Conservation (phyloP, 2,329 filamentous ascomycete species). For the Zarea fungicola region DNA sequence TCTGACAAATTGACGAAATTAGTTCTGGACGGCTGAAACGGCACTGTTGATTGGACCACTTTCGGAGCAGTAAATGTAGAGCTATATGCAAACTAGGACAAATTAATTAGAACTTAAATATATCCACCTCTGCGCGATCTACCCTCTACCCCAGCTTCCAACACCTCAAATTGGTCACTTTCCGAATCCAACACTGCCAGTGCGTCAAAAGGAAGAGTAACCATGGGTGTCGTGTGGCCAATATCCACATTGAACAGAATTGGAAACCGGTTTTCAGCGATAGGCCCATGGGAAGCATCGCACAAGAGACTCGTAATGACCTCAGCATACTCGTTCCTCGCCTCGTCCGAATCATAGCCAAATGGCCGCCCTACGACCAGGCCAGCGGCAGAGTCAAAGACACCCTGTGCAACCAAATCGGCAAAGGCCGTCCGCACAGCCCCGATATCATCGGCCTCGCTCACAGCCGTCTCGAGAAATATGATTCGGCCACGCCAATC, state of each 20-base stretch:
- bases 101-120: too few relatives aligned
- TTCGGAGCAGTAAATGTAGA: too few relatives aligned
- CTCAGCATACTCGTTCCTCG: conserved; percentile 23
- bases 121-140: too few relatives aligned
- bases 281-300: conserved; percentile 20
- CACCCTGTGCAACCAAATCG: conserved; percentile 36
- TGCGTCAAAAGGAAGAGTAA: conserved; percentile 36
- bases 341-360: conserved; percentile 31
- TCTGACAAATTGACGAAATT: too few relatives aligned
- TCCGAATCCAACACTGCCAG: conserved; percentile 34
- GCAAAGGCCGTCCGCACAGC: conserved; percentile 31
- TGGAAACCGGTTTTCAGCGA: conserved; percentile 30
- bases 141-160: conserved; percentile 18
- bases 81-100: too few relatives aligned
- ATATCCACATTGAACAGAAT: conserved; percentile 39
- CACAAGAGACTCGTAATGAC: conserved; percentile 31
- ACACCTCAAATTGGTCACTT: conserved; percentile 29
- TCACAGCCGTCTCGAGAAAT: conserved; percentile 36
- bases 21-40: too few relatives aligned
- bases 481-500: conserved; percentile 34
- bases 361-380: conserved; percentile 37
- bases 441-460: conserved; percentile 22
- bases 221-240: conserved; percentile 37
- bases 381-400: conserved; percentile 36
- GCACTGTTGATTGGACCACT: too few relatives aligned